phyloP scores from a whole-genome alignment of 139 green algal genomes.

The Tetraselmis chui region DNA sequence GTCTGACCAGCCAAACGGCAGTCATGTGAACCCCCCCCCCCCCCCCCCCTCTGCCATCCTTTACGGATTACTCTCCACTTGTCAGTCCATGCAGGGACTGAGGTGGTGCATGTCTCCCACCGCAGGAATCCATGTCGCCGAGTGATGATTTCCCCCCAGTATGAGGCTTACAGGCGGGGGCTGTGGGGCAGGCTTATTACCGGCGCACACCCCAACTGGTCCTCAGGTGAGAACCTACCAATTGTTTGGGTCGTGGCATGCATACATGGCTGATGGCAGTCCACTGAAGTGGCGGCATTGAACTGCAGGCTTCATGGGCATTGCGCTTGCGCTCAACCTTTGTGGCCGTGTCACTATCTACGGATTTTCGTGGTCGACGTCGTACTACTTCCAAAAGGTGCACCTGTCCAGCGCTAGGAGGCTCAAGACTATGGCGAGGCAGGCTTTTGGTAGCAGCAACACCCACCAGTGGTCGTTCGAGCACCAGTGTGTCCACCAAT shows the following conservation, averaged over 20 bases:
- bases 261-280: too few relatives aligned
- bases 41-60: too few relatives aligned
- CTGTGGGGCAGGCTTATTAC: not conserved
- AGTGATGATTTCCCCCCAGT: not conserved
- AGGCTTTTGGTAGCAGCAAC: not conserved
- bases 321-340: not conserved
- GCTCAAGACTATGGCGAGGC: not conserved
- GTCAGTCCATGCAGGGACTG: too few relatives aligned
- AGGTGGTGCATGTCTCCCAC: too few relatives aligned
- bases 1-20: not conserved
- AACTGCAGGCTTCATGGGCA: not conserved
- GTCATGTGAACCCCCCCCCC: not conserved
- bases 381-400: not conserved
- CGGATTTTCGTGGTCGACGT: not conserved
- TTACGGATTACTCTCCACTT: too few relatives aligned
- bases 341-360: not conserved
- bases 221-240: too few relatives aligned
- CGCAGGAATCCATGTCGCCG: not conserved
- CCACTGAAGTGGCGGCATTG: too few relatives aligned
- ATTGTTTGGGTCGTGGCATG: too few relatives aligned
- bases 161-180: not conserved
- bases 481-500: not conserved
- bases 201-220: not conserved
- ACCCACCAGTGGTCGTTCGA: not conserved
- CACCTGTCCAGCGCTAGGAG: not conserved